Evolutionary conservation across 768 basidiomycete genomes (phyloP).

Genomic region (Lanmaoa rubissima): DNA sequence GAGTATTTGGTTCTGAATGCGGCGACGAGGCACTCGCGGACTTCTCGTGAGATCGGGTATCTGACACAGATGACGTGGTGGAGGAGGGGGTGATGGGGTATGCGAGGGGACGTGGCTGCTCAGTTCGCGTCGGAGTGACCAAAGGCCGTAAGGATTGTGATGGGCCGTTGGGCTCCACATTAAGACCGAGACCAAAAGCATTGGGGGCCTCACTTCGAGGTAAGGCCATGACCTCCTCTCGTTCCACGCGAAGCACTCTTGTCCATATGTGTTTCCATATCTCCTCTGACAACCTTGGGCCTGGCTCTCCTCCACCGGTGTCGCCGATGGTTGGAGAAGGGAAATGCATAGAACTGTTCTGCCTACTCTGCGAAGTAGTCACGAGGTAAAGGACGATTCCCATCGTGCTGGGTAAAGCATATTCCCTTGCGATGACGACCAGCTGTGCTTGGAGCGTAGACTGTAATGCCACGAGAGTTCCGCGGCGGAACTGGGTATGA

Average conservation of each 20-base stretch:
- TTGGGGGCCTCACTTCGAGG: slow-evolving; percentile 37
- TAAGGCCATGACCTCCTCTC: slow-evolving; percentile 37
- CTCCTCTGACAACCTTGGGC: slow-evolving; percentile 82
- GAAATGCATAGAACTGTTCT: slow-evolving; percentile 16
- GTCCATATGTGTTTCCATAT: slow-evolving; percentile 89
- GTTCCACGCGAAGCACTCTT: slow-evolving; percentile 64
- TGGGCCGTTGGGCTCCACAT: slow-evolving; percentile 34
- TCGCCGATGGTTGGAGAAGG: slow-evolving; percentile 20
- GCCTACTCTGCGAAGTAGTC: slow-evolving; percentile 30
- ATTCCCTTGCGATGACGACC: slow-evolving; percentile 87
- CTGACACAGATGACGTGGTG: slow-evolving; percentile 53
- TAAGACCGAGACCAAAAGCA: slow-evolving; percentile 45
- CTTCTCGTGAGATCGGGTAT: slow-evolving; percentile 45
- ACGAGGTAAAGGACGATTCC: slow-evolving; percentile 86
- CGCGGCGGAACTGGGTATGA: slow-evolving; percentile 75
- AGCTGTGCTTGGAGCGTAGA: slow-evolving; percentile 82
- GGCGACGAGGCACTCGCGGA: slow-evolving; percentile 47
- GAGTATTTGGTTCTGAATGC: slow-evolving; percentile 48
- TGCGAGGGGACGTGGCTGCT: slow-evolving; percentile 36
- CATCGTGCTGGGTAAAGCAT: slow-evolving; percentile 81
- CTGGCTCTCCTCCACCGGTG: slow-evolving; percentile 51
- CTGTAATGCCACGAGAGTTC: slow-evolving; percentile 83
- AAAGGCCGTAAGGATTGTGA: slow-evolving; percentile 43
- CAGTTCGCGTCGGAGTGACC: slow-evolving; percentile 42
- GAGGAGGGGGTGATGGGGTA: slow-evolving; percentile 40